Conservation (phyloP, 1,284 basidiomycete species). For the Ceratobasidium sp. region DNA sequence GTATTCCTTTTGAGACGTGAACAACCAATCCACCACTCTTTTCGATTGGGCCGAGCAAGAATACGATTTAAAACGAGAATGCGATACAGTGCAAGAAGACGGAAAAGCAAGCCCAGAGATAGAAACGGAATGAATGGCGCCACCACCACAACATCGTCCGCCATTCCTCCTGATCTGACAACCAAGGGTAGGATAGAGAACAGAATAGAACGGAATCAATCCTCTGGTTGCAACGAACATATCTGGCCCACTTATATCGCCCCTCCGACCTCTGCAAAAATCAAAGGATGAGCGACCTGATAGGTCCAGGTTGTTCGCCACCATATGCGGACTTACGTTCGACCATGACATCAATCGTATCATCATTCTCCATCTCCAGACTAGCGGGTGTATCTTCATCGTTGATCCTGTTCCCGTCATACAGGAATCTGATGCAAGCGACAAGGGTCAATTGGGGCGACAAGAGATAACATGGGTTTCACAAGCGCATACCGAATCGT, state of each 20-base stretch:
- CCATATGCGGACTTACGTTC: constrained; percentile 70
- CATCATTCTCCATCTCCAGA: constrained; percentile 85
- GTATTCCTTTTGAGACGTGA: not conserved
- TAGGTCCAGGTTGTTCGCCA: not conserved
- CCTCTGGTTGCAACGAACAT: not conserved
- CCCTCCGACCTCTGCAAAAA: constrained; percentile 21
- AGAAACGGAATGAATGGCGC: constrained; percentile 13
- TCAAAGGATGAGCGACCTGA: not conserved
- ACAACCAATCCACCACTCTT: constrained; percentile 22
- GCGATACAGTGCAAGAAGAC: constrained; percentile 8
- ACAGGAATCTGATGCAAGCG: constrained; percentile 70
- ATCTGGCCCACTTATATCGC: not conserved
- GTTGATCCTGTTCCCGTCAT: constrained; percentile 81
- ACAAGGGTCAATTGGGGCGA: not conserved
- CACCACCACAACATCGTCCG: constrained; percentile 1
- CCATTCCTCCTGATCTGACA: not conserved
- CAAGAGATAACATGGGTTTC: not conserved
- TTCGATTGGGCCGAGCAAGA: not conserved
- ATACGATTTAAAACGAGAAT: constrained; percentile 16
- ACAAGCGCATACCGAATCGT: constrained; percentile 80
- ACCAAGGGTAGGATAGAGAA: not conserved
- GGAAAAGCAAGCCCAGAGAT: not conserved
- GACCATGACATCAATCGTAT: constrained; percentile 91
- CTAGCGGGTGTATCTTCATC: constrained; percentile 86
- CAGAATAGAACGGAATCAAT: not conserved